Base-by-base conservation (phyloP, 306 rosid genomes). In the Rosa persica region DNA sequence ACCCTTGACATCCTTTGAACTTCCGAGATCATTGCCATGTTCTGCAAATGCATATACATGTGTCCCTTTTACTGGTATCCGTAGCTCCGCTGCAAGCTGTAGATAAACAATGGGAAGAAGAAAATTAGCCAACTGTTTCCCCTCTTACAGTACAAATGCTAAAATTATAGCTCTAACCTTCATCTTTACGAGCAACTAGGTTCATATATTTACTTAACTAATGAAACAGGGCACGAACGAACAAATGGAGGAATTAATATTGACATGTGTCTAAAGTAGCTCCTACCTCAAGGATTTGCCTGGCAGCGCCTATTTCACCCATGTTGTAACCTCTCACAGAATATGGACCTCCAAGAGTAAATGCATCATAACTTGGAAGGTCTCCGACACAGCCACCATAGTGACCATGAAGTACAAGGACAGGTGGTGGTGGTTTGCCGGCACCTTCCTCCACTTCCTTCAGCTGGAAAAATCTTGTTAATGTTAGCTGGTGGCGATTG, bases 381-480 rank as follows among this genome's bases (percentile, higher is more conserved):
- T 96, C 98, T 40, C 99, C 99, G 3, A 93, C 93, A 85, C 99
- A 96, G 76, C 99, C 99, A 83, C 99, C 98, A 81, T 91, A 93
- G 82, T 90, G 99, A 25, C 99, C 93, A 12, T 96, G 98, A 84
- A 96, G 96, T 23, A 96, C 99, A 79, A 96, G 93, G 73, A 93
- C 98, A 4, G 99, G 99, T 19, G 99, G 99, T 67, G 99, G 97
- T 51, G 97, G 83, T 78, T 96, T 93, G 48, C 98, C 94, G 3
- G 98, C 96, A 64, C 97, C 99, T 93, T 96, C 98, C 88, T 93
- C 98, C 27, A 93, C 99, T 11, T 84, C 65, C 84, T 77, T 84
- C 90, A 96, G 82, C 81, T 86, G 99, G 77, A 93, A 7, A 67
- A 96, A 96, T 62, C 83, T 86, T n/a, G 99, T 96, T 79, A 93